Evolutionary conservation across 1,139 yeast genomes (phyloP).

Genomic region (Protomyces inundatus): DNA sequence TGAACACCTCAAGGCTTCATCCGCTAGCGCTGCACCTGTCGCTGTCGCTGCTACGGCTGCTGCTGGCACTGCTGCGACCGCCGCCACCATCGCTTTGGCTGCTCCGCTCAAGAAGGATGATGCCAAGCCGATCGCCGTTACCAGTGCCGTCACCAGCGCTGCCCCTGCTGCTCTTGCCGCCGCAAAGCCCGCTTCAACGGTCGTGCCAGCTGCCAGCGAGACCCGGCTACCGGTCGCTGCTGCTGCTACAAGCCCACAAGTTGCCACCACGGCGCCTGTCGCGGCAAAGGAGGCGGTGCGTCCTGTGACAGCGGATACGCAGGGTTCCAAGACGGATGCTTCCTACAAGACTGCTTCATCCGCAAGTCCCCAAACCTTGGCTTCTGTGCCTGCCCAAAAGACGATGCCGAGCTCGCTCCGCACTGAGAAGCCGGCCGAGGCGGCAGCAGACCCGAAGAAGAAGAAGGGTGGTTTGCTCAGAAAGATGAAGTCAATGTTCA

Average conservation of each 20-base stretch:
- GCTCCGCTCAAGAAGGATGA: not conserved
- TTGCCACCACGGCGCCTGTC: not conserved
- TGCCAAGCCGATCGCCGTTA: not conserved
- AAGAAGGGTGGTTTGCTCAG: conserved; percentile 16
- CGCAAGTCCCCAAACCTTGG: conserved; percentile 8
- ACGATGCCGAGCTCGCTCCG: conserved; percentile 3
- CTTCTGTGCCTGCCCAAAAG: conserved; percentile 21
- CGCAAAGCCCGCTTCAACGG: not conserved
- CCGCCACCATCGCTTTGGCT: not conserved
- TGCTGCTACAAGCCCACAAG: not conserved
- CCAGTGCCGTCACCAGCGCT: not conserved
- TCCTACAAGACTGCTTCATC: conserved; percentile 4
- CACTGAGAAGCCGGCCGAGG: conserved; percentile 1
- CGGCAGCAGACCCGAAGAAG: conserved; percentile 1
- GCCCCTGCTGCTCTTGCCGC: not conserved
- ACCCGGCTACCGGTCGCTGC: not conserved
- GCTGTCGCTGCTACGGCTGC: not conserved
- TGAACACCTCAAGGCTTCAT: conserved; percentile 3
- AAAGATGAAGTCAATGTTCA: conserved; percentile 16
- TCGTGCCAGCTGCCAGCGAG: not conserved
- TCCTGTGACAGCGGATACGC: not conserved
- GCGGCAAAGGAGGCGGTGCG: not conserved
- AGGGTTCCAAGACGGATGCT: not conserved
- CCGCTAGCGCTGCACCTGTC: not conserved
- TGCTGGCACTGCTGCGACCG: not conserved